Evolutionary conservation across 306 rosid genomes (phyloP), one percentile per base, ranked within the genome.

Genomic region (Ormosia semicastrata): DNA sequence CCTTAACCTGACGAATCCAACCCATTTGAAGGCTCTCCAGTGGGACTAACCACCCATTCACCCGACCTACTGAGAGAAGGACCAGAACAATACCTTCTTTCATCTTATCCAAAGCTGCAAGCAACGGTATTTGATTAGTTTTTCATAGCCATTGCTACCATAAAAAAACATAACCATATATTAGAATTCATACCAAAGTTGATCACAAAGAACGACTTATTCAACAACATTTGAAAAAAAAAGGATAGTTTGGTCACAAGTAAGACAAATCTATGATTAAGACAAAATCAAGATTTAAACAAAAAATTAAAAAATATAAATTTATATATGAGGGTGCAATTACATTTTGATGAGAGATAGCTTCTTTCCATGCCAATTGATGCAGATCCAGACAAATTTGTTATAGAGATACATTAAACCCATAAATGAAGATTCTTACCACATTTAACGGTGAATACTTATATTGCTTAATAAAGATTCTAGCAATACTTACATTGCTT

Each of bases 1-100:
- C n/a, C n/a, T n/a, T n/a, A n/a, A n/a, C n/a, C n/a, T n/a, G n/a
- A n/a, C n/a, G n/a, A n/a, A n/a, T n/a, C n/a, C n/a, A n/a, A n/a
- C n/a, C n/a, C n/a, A n/a, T n/a, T n/a, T n/a, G n/a, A n/a, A n/a
- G n/a, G n/a, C n/a, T n/a, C n/a, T n/a, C n/a, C n/a, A n/a, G n/a
- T n/a, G n/a, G n/a, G n/a, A n/a, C n/a, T n/a, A n/a, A n/a, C n/a
- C n/a, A n/a, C n/a, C n/a, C n/a, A n/a, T n/a, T n/a, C n/a, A n/a
- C n/a, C n/a, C n/a, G n/a, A n/a, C n/a, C n/a, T n/a, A n/a, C n/a
- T n/a, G n/a, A n/a, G n/a, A n/a, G n/a, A n/a, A n/a, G n/a, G n/a
- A n/a, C n/a, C n/a, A n/a, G n/a, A n/a, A n/a, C n/a, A n/a, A 44
- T 88, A 92, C 97, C 97, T 88, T 92, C 95, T 87, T 89, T 89